A percentile compares a stretch with the other conserved stretches of the same genome.
Evolutionary conservation across 2,329 filamentous ascomycete genomes (phyloP).

Genomic region (Trichoderma citrinoviride): DNA sequence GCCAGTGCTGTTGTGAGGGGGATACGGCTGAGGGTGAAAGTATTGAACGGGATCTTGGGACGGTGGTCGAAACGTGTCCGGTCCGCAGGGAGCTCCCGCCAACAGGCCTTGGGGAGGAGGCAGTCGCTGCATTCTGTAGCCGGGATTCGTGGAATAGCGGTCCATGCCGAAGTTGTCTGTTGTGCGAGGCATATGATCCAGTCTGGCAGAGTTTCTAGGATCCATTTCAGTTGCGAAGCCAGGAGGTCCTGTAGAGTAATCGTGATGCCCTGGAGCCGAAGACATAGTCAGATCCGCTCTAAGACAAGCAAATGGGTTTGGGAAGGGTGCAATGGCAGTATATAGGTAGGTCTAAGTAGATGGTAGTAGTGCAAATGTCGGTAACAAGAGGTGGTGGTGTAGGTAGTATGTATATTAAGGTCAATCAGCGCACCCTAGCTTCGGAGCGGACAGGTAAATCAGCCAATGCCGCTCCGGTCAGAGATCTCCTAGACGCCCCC

Average conservation of each 20-base stretch:
- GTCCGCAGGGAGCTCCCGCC: conserved; percentile 24
- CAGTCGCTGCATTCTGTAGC: conserved; percentile 21
- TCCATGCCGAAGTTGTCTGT: conserved; percentile 28
- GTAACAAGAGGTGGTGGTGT: conserved; percentile 6
- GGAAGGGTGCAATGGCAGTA: not conserved
- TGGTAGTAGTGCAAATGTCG: conserved; percentile 1
- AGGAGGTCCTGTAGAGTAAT: conserved; percentile 26
- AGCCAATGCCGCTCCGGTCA: conserved; percentile 20
- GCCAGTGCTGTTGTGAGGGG: not conserved
- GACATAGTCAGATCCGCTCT: conserved; percentile 22
- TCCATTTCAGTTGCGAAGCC: conserved; percentile 25
- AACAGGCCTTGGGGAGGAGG: conserved; percentile 27
- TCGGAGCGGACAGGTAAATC: conserved; percentile 23
- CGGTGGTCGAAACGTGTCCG: conserved; percentile 17
- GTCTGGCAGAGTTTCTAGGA: conserved; percentile 21
- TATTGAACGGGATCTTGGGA: conserved; percentile 21
- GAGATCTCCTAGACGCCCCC: conserved; percentile 16
- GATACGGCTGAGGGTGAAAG: not conserved
- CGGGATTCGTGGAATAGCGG: conserved; percentile 23
- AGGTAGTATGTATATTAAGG: conserved; percentile 21
- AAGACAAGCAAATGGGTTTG: not conserved
- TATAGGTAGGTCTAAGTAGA: not conserved
- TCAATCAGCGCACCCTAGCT: conserved; percentile 22
- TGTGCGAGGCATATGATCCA: conserved; percentile 29
- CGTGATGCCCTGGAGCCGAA: conserved; percentile 21